These are phyloP conservation scores for Lentinula guzmanii DNA, from an alignment of 768 basidiomycete species.

Conservation along the genomic window DNA sequence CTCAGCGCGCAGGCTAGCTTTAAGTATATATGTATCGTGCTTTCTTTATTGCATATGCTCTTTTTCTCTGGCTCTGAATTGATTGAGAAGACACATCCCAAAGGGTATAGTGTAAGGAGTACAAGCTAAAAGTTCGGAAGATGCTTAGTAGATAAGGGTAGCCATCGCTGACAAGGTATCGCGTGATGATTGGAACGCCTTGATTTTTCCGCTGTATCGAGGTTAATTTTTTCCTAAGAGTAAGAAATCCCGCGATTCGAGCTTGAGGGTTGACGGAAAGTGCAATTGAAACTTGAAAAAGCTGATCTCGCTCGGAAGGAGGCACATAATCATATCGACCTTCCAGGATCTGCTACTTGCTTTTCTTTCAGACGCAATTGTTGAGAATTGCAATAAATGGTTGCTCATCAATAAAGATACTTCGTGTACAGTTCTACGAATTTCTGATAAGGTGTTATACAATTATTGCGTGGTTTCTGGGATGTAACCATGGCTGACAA, in stretches of 20 bases:
- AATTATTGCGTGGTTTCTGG: constrained; percentile 8
- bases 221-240: too few species aligned
- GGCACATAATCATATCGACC: too few species aligned
- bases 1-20: constrained; percentile 2
- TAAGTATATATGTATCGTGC: neutral
- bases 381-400: neutral
- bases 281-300: too few species aligned
- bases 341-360: neutral
- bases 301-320: too few species aligned
- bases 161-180: too few species aligned
- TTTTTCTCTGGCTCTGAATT: neutral
- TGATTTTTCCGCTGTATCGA: too few species aligned
- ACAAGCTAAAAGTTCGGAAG: too few species aligned
- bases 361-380: neutral
- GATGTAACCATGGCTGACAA: constrained; percentile 59
- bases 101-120: neutral
- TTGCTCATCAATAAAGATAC: neutral
- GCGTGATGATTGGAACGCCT: too few species aligned
- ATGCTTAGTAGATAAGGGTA: too few species aligned
- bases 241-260: too few species aligned
- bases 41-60: neutral
- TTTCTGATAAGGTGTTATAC: neutral
- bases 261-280: too few species aligned
- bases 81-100: neutral
- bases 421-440: neutral